Conservation (phyloP, 1,139 yeast genomes). For the Candida sanyaensis region DNA sequence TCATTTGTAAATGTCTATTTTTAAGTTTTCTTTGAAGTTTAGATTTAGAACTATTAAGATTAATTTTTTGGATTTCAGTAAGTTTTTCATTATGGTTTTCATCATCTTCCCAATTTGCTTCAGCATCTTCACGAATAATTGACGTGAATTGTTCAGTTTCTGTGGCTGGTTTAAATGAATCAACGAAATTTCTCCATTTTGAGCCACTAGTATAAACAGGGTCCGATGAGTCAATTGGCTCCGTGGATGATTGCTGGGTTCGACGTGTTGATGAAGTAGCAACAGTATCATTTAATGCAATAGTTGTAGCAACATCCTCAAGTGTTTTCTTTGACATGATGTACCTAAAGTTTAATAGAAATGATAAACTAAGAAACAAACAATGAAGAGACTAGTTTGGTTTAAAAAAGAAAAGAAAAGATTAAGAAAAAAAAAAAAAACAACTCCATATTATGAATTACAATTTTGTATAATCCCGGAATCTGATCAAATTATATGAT, state of each 20-base stretch:
- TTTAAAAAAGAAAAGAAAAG: too few relatives aligned
- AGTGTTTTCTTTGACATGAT: background rate
- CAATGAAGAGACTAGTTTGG: background rate
- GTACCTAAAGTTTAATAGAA: background rate
- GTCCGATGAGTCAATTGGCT: background rate
- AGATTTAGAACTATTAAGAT: conserved; percentile 37
- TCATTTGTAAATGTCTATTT: conserved; percentile 52
- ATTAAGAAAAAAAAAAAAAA: too few relatives aligned
- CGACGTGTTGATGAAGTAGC: background rate
- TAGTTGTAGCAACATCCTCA: background rate
- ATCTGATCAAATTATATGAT: background rate
- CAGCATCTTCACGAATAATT: background rate
- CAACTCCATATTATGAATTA: too few relatives aligned
- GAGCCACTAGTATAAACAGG: conserved; percentile 9
- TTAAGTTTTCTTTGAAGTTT: conserved; percentile 38
- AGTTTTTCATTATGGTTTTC: conserved; percentile 15
- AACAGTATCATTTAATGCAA: background rate
- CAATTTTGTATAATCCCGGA: too few relatives aligned
- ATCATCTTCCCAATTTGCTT: conserved; percentile 2
- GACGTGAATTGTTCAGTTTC: conserved; percentile 18
- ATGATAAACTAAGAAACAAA: background rate
- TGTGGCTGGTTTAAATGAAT: conserved; percentile 39
- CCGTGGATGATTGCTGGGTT: background rate
- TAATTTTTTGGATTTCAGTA: conserved; percentile 38
- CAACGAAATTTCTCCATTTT: conserved; percentile 41